Base-by-base conservation (phyloP, 768 basidiomycete species). In the Auriculariales sp. region DNA sequence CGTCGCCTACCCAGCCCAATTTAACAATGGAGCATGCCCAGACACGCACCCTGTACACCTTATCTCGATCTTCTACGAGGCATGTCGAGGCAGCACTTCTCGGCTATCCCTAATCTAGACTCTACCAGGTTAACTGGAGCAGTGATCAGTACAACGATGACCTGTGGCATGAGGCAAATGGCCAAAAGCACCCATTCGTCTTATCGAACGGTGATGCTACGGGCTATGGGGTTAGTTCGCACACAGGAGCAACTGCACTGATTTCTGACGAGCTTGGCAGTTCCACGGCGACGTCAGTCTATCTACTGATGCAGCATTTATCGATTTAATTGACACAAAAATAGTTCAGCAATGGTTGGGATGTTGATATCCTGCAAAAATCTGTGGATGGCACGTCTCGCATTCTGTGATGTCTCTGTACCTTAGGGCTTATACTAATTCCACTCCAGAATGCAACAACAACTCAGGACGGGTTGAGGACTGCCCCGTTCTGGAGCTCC, bases 1-100 rank as follows among this genome's bases (percentile, higher is more conserved):
- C 58, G 61, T 68, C 58, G 62, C 67, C 1, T 69, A 44, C 39
- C 57, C 54, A 52, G 42, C 59, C 54, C 56, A 47, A 36, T 49
- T 53, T 57, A 19, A 44, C 14, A 45, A 34, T 3, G 58, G 58
- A 2, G 47, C 50, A 0, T 59, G 58, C 35, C 58, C 58, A 3
- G 15, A 52, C 0, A 50, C 54, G 3, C 54, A 57, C 48, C 56
- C 56, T 1, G 48, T 53, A 6, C 51, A 56, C 15, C 12, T 57
- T 31, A 54, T 59, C n/a, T 50, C 56, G n/a, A 48, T 57, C 7
- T 55, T 55, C 47, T 55, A 50, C 49, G 56, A 56, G 36, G 30
- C 46, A 39, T 46, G 47, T 56, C n/a, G n/a, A n/a, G n/a, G n/a
- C n/a, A n/a, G n/a, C n/a, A n/a, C 6, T 24, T 44, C 17, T 44